Base-by-base conservation (phyloP, 352 stramenopile genomes). In the Globisporangium emineosum region DNA sequence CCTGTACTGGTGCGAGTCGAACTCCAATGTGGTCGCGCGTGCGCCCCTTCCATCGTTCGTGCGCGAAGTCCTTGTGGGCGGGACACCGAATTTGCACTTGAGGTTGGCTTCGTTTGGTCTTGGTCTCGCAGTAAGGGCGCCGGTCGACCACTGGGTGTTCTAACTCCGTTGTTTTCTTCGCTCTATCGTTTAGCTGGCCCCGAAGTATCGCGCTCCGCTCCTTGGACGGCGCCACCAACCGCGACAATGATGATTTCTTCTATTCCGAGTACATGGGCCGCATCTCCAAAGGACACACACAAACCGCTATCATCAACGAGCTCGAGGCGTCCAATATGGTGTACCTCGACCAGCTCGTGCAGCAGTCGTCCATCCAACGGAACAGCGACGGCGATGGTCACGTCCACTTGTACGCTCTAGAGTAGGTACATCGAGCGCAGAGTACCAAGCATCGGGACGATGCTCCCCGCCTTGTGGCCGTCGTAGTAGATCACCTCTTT, bases 401-500 rank as follows among this genome's bases (percentile, higher is more conserved):
- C 37, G 17, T 72, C 13, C 69, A 80, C 45, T 52, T 81, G 19
- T 85, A 74, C 49, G 72, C 64, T 3, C 54, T 89, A 77, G 68
- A 88, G 60, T 77, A 64, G 61, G 43, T 91, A 90, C 65, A 89
- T 87, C 7, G 68, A 67, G 5, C 83, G 79, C 15, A 93, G 60
- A 1, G 72, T 90, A 2, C 67, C 75, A 25, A 93, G 57, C 32
- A 89, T 80, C 0, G 73, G 67, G 10, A 78, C 69, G 40, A 89
- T 76, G 42, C 69, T 79, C n/a, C 67, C 37, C 2, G 52, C 60
- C 19, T 70, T 67, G 23, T 73, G 78, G 35, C 71, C 76, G 55
- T 85, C 78, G 33, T 83, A 89, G 66, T 92, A 92, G 52, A 94
- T 89, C 40, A 89, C 77, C 58, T 92, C 81, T 50, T 90, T 90